Conservation (phyloP, 306 rosid species). For the Delonix regia region DNA sequence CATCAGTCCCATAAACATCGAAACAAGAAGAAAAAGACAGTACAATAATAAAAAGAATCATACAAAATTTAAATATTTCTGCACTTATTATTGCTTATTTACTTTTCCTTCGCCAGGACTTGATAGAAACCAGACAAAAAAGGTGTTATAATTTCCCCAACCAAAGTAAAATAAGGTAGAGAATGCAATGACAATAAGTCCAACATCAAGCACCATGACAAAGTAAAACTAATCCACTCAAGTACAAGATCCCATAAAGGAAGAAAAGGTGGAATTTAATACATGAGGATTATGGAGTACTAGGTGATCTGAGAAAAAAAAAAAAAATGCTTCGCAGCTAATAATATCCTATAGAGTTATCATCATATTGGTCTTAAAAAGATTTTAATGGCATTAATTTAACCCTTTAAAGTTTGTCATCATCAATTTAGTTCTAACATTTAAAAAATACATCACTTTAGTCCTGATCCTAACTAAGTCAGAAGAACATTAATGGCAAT, state of each 20-base stretch:
- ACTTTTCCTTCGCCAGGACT: neutral
- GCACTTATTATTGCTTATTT: no score
- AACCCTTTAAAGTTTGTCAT: no score
- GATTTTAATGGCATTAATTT: neutral
- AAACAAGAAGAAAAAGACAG: neutral
- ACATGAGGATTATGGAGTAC: neutral
- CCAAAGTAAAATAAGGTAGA: neutral
- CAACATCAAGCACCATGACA: slow-evolving; percentile 28
- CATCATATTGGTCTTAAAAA: neutral
- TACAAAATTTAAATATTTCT: neutral
- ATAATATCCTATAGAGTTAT: no score
- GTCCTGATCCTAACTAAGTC: no score
- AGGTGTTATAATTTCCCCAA: neutral
- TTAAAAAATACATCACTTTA: no score
- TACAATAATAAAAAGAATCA: neutral
- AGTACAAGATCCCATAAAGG: slow-evolving; percentile 3
- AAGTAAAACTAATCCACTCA: slow-evolving; percentile 11
- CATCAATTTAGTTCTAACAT: no score
- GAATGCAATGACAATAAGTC: slow-evolving; percentile 21
- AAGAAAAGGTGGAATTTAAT: slow-evolving; percentile 14
- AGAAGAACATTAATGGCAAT: no score
- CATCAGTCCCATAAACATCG: neutral
- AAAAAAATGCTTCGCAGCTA: slow-evolving; percentile 19
- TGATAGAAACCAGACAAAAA: neutral
- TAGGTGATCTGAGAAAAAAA: slow-evolving; percentile 17